Percentiles rank a stretch among this genome's conserved stretches.
Evolutionary conservation across 2,329 filamentous ascomycete genomes (phyloP).

Genomic region (Aspergillus bombycis): DNA sequence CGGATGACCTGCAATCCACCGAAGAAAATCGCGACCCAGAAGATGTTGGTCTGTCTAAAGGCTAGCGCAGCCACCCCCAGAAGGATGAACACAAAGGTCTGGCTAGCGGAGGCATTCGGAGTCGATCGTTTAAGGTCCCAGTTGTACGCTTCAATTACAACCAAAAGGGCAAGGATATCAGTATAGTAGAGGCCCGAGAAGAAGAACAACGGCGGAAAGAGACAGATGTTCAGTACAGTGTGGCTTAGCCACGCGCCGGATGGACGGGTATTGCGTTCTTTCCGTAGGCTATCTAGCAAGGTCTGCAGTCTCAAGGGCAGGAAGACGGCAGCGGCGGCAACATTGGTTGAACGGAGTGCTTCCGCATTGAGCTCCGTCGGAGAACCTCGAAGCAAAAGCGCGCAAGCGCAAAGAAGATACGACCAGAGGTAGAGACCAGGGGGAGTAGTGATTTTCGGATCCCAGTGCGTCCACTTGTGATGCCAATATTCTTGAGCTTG

Average conservation of each 20-base stretch:
- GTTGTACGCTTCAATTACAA: slow-evolving; percentile 72
- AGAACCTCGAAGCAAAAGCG: slow-evolving; percentile 28
- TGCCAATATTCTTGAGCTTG: slow-evolving; percentile 88
- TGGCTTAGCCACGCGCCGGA: slow-evolving; percentile 40
- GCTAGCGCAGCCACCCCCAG: slow-evolving; percentile 69
- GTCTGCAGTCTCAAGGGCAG: slow-evolving; percentile 58
- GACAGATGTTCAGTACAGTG: slow-evolving; percentile 71
- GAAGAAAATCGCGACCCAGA: slow-evolving; percentile 72
- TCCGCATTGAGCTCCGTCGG: slow-evolving; percentile 38
- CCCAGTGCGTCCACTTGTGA: slow-evolving; percentile 77
- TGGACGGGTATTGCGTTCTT: slow-evolving; percentile 32
- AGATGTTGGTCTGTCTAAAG: slow-evolving; percentile 94
- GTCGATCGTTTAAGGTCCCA: slow-evolving; percentile 45
- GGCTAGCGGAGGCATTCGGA: slow-evolving; percentile 23
- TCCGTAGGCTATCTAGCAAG: slow-evolving; percentile 52
- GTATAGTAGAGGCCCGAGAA: slow-evolving; percentile 96
- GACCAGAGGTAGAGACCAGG: slow-evolving; percentile 71
- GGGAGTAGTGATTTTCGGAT: slow-evolving; percentile 96
- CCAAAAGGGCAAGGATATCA: slow-evolving; percentile 78
- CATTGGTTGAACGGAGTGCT: slow-evolving; percentile 43
- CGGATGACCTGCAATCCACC: slow-evolving; percentile 49
- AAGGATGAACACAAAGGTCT: slow-evolving; percentile 48
- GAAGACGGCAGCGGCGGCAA: slow-evolving; percentile 37
- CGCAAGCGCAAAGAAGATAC: slow-evolving; percentile 49
- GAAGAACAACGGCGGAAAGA: slow-evolving; percentile 93